Percentiles rank a stretch among this genome's conserved stretches.
Evolutionary conservation across 2,329 filamentous ascomycete genomes (phyloP).

Genomic region (Sporothrix pseudoabietina): DNA sequence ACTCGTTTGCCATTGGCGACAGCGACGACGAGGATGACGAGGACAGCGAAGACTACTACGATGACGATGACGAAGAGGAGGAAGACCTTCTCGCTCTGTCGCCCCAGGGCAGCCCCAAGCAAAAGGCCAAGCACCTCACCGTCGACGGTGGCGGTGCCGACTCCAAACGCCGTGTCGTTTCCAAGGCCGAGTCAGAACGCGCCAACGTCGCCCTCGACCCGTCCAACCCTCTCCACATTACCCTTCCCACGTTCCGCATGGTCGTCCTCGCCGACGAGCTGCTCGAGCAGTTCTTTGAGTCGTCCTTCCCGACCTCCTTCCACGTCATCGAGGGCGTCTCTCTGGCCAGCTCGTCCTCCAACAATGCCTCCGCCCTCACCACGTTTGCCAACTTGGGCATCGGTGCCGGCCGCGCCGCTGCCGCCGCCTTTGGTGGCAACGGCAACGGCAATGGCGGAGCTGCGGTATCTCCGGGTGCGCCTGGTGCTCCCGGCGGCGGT

Average conservation of each 20-base stretch:
- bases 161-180: conserved; percentile 45
- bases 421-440: conserved; percentile 42
- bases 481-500: conserved; percentile 44
- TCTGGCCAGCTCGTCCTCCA: conserved; percentile 46
- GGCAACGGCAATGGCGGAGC: conserved; percentile 35
- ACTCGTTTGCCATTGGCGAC: conserved; percentile 74
- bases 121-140: conserved; percentile 42
- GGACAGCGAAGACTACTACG: conserved; percentile 56
- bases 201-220: conserved; percentile 89
- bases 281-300: conserved; percentile 96
- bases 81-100: conserved; percentile 64
- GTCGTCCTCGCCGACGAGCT: conserved; percentile 94
- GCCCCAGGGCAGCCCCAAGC: conserved; percentile 47
- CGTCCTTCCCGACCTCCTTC: conserved; percentile 91
- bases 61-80: conserved; percentile 61
- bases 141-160: conserved; percentile 39
- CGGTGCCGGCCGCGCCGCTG: conserved; percentile 47
- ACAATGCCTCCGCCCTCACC: conserved; percentile 71
- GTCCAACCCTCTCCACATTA: conserved; percentile 90
- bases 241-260: conserved; percentile 97
- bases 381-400: conserved; percentile 74
- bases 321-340: conserved; percentile 69
- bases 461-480: conserved; percentile 44
- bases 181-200: conserved; percentile 69
- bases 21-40: conserved; percentile 59